These are phyloP conservation scores for Ceratobasidium papillatum DNA, from an alignment of 1,284 basidiomycete species.

Conservation along the genomic window DNA sequence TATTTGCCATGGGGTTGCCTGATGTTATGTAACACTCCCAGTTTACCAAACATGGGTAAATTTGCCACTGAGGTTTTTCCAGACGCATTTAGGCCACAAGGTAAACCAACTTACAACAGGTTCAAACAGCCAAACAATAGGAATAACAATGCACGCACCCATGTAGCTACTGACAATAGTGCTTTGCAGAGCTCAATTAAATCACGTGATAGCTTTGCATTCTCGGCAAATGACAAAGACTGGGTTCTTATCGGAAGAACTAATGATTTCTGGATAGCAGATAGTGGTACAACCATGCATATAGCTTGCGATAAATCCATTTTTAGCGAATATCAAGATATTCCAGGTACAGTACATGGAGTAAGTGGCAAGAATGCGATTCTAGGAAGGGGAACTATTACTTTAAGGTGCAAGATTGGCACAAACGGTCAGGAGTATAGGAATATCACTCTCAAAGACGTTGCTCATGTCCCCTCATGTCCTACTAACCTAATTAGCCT, in stretches of 20 bases:
- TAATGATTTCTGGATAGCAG: not conserved
- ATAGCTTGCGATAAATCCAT: not conserved
- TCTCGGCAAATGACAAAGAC: not conserved
- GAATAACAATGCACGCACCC: not conserved
- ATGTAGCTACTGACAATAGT: not conserved
- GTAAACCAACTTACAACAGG: too few species aligned
- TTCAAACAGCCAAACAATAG: not conserved
- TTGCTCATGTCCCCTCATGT: not conserved
- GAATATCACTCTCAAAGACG: not conserved
- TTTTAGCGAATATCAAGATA: not conserved
- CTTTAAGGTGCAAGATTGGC: not conserved
- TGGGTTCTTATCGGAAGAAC: not conserved
- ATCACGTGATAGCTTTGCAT: not conserved
- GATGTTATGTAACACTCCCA: too few species aligned
- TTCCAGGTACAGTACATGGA: not conserved
- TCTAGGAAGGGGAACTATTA: not conserved
- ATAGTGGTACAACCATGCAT: conserved; percentile 2
- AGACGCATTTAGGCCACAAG: too few species aligned
- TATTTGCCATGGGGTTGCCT: too few species aligned
- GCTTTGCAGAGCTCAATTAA: not conserved
- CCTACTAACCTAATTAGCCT: conserved; percentile 16
- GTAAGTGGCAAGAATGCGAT: not conserved
- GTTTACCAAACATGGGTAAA: too few species aligned
- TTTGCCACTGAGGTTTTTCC: too few species aligned
- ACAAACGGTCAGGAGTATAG: not conserved